Conservation (phyloP, 2,329 filamentous ascomycete genomes). For the Penicillium brasilianum region DNA sequence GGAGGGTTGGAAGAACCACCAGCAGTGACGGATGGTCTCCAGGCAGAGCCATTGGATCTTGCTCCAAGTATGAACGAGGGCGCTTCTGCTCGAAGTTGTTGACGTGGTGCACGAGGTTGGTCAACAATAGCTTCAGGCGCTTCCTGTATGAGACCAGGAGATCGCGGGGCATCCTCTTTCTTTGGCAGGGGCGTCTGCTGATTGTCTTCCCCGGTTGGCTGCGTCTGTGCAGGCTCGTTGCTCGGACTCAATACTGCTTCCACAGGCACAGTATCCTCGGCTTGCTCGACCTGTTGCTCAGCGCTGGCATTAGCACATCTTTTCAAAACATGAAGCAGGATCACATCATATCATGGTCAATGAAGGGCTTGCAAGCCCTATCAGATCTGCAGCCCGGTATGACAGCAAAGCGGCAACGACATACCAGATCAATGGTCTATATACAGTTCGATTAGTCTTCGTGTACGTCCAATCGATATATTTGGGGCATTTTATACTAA, state of each 20-base stretch:
- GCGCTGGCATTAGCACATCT: not conserved
- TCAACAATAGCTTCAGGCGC: too few species aligned
- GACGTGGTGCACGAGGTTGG: not conserved
- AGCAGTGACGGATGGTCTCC: too few species aligned
- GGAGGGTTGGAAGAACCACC: too few species aligned
- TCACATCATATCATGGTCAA: too few species aligned
- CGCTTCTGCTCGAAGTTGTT: not conserved
- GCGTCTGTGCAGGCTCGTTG: not conserved
- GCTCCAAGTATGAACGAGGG: not conserved
- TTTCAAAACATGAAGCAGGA: not conserved
- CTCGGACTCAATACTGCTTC: not conserved
- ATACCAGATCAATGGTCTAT: not conserved
- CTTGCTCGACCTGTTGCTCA: not conserved
- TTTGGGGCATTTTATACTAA: not conserved
- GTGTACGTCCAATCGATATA: not conserved
- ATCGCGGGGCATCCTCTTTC: not conserved
- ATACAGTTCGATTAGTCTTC: not conserved
- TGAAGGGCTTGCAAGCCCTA: not conserved
- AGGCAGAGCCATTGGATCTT: not conserved
- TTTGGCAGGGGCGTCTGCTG: not conserved
- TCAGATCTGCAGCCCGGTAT: not conserved
- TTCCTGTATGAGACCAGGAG: not conserved
- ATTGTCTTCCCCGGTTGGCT: not conserved
- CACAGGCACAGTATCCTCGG: not conserved
- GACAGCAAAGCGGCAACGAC: not conserved